Conservation (phyloP, 2,329 filamentous ascomycete genomes). For the Fusarium sacchari region DNA sequence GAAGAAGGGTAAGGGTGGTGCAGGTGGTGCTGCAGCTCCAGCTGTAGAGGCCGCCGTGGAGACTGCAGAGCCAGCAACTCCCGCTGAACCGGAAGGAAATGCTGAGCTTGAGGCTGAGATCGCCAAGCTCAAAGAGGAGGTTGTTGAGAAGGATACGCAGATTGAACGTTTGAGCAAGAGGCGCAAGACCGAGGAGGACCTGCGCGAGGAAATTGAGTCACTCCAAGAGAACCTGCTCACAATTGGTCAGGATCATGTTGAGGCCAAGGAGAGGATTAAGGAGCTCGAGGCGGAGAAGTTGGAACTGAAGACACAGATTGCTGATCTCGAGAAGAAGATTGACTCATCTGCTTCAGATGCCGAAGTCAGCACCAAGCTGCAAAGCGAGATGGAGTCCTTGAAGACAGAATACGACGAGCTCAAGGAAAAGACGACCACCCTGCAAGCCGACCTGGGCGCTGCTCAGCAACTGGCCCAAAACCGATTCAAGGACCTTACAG, state of each 20-base stretch:
- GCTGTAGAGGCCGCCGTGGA: slow-evolving; percentile 50
- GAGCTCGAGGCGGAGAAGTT: slow-evolving; percentile 75
- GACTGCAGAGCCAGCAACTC: slow-evolving; percentile 48
- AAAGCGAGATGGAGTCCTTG: slow-evolving; percentile 67
- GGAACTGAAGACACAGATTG: slow-evolving; percentile 69
- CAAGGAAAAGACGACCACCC: slow-evolving; percentile 72
- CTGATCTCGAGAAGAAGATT: slow-evolving; percentile 77
- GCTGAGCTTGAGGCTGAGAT: slow-evolving; percentile 61
- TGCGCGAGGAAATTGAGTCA: slow-evolving; percentile 86
- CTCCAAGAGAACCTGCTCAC: slow-evolving; percentile 81
- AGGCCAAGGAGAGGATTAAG: slow-evolving; percentile 81
- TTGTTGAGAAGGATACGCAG: slow-evolving; percentile 73
- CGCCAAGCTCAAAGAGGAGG: slow-evolving; percentile 60
- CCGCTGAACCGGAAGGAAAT: slow-evolving; percentile 43
- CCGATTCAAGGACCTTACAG: slow-evolving; percentile 87
- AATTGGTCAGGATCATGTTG: slow-evolving; percentile 85
- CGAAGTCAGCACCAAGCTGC: slow-evolving; percentile 64
- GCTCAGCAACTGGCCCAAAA: slow-evolving; percentile 87
- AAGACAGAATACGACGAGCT: slow-evolving; percentile 72
- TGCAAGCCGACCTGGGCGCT: slow-evolving; percentile 86
- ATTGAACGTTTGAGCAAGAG: slow-evolving; percentile 78
- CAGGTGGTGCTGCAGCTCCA: slow-evolving; percentile 53
- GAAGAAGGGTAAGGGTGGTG: slow-evolving; percentile 84
- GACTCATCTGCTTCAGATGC: slow-evolving; percentile 49
- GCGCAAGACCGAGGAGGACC: slow-evolving; percentile 78